Evolutionary conservation across 768 basidiomycete genomes (phyloP).

Genomic region (Sporobolomyces pararoseus): DNA sequence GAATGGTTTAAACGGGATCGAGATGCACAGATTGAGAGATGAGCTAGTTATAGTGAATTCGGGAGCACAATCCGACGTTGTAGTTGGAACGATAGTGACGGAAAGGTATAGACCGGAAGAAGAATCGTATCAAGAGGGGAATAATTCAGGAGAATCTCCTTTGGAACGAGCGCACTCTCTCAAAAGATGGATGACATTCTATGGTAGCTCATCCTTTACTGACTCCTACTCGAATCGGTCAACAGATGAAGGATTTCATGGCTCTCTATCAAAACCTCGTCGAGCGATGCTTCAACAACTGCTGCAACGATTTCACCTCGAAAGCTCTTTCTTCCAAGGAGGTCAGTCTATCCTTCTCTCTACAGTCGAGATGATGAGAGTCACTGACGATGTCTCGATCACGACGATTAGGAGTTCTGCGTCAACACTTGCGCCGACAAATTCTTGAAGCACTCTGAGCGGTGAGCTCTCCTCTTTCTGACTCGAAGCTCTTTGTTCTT

Average conservation of each 20-base stretch:
- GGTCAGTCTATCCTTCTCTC: constrained; percentile 52
- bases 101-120: no score
- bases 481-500: neutral
- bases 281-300: constrained; percentile 91
- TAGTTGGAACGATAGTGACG: no score
- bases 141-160: no score
- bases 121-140: no score
- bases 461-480: constrained; percentile 21
- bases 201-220: no score
- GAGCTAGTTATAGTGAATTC: no score
- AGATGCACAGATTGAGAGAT: no score
- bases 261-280: constrained; percentile 89
- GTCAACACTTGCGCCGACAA: constrained; percentile 93
- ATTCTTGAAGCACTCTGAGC: constrained; percentile 65
- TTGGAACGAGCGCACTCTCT: no score
- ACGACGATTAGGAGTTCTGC: constrained; percentile 66
- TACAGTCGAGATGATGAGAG: neutral
- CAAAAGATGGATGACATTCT: no score
- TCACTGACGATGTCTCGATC: no score
- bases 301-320: constrained; percentile 94
- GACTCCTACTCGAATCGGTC: neutral
- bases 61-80: no score
- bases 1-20: no score
- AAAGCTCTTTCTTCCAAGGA: constrained; percentile 90
- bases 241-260: constrained; percentile 97